These are phyloP conservation scores for Aethionema arabicum DNA, from an alignment of 345 rosid genomes.

Conservation along the genomic window DNA sequence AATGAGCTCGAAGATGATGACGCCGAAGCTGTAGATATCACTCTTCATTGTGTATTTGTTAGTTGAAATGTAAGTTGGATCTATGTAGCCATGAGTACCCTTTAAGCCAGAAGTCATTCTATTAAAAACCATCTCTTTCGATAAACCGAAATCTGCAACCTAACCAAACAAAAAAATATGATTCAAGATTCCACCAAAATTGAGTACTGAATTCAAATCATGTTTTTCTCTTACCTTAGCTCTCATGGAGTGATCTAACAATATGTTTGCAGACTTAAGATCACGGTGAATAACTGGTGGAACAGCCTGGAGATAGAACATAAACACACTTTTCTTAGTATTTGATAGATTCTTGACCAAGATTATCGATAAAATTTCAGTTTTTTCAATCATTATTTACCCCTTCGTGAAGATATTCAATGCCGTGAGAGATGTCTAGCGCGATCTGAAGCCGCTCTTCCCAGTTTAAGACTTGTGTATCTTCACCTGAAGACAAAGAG, in stretches of 20 bases:
- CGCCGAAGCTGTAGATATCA: conserved; percentile 87
- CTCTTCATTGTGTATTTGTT: conserved; percentile 83
- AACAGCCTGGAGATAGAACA: conserved; percentile 57
- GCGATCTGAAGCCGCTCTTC: conserved; percentile 82
- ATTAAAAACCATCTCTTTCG: conserved; percentile 80
- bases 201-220: neutral
- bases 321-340: too few species aligned
- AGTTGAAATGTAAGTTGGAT: conserved; percentile 76
- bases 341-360: too few species aligned
- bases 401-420: conserved; percentile 96
- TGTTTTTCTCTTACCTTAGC: conserved; percentile 63
- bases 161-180: conserved; percentile 2
- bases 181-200: neutral
- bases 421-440: conserved; percentile 87
- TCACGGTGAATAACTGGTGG: conserved; percentile 97
- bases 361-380: conserved; percentile 28
- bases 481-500: conserved; percentile 46
- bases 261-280: conserved; percentile 88
- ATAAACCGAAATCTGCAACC: conserved; percentile 98
- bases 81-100: conserved; percentile 95
- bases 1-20: conserved; percentile 86
- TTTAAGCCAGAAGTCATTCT: conserved; percentile 74
- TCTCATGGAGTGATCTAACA: conserved; percentile 80
- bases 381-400: too few species aligned
- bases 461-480: conserved; percentile 55